These are phyloP conservation scores for Viola odorata DNA, from an alignment of 345 rosid species.

Conservation along the genomic window DNA sequence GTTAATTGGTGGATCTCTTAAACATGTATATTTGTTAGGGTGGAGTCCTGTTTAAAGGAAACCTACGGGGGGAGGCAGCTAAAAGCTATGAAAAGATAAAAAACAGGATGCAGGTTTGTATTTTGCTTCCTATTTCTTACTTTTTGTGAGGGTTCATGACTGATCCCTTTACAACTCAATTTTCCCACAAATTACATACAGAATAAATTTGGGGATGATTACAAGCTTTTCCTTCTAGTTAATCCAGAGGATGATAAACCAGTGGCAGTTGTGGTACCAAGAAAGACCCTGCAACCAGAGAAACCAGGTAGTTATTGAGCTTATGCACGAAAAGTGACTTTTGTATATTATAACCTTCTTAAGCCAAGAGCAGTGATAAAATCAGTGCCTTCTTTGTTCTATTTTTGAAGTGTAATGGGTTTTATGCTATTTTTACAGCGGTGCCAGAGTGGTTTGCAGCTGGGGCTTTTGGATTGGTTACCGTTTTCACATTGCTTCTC, in stretches of 20 bases:
- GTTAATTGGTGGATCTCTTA: neutral
- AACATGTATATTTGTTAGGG: slow-evolving; percentile 42
- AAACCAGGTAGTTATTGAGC: slow-evolving; percentile 47
- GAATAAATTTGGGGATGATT: slow-evolving; percentile 75
- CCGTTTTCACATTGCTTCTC: slow-evolving; percentile 75
- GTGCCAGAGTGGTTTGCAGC: slow-evolving; percentile 99
- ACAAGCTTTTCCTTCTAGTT: slow-evolving; percentile 77
- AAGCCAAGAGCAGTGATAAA: slow-evolving; percentile 1
- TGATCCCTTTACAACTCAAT: slow-evolving; percentile 7
- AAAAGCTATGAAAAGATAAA: slow-evolving; percentile 76
- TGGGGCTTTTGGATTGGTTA: slow-evolving; percentile 79
- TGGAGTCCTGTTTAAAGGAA: slow-evolving; percentile 90
- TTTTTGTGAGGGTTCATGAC: slow-evolving; percentile 1
- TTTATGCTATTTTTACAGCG: slow-evolving; percentile 41
- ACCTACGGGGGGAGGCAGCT: slow-evolving; percentile 77
- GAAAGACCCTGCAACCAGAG: slow-evolving; percentile 70
- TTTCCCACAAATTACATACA: slow-evolving; percentile 28
- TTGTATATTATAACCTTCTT: slow-evolving; percentile 4
- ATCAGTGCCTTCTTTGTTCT: neutral
- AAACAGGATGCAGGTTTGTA: slow-evolving; percentile 60
- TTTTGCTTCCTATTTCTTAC: neutral
- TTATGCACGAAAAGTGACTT: neutral
- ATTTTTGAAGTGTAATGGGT: neutral
- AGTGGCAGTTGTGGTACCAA: slow-evolving; percentile 90
- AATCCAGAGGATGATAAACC: slow-evolving; percentile 97